phyloP scores from a whole-genome alignment of 2,329 filamentous ascomycete species.

The Colletotrichum graminicola region DNA sequence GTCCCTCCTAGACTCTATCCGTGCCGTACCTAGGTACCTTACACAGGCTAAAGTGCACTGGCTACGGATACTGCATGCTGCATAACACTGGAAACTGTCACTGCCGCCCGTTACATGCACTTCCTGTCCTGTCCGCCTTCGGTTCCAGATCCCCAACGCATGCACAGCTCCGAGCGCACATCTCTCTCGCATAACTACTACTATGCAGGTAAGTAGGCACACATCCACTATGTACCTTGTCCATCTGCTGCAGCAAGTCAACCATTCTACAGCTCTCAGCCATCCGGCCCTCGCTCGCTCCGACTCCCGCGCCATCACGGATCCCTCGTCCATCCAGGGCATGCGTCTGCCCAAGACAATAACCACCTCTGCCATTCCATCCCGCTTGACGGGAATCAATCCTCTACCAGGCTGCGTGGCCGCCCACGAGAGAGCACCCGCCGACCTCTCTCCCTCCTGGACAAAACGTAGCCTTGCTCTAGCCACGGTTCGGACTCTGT shows the following conservation, averaged over 20 bases:
- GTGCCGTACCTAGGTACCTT: too few relatives aligned
- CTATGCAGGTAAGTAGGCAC: too few relatives aligned
- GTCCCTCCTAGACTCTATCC: not conserved
- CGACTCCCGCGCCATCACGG: conserved; percentile 28
- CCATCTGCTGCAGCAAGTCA: not conserved
- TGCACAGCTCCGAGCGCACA: not conserved
- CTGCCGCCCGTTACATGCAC: not conserved
- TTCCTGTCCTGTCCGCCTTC: not conserved
- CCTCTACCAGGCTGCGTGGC: not conserved
- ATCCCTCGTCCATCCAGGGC: conserved; percentile 24
- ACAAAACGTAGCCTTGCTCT: conserved; percentile 9
- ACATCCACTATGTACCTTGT: not conserved
- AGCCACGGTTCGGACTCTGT: not conserved
- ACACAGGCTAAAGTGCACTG: not conserved
- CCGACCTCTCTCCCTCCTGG: not conserved
- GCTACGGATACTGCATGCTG: not conserved
- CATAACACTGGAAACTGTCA: conserved; percentile 7
- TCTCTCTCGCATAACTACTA: too few relatives aligned
- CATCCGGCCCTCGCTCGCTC: conserved; percentile 21
- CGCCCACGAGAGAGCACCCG: conserved; percentile 11
- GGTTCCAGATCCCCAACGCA: not conserved
- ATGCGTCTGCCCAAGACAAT: conserved; percentile 17
- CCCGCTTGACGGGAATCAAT: conserved; percentile 21
- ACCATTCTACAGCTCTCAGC: conserved; percentile 12
- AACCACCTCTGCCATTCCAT: conserved; percentile 33